Evolutionary conservation across 495 filamentous ascomycete species (phyloP), one percentile per base, ranked within the genome.

Genomic region (Terfezia boudieri): DNA sequence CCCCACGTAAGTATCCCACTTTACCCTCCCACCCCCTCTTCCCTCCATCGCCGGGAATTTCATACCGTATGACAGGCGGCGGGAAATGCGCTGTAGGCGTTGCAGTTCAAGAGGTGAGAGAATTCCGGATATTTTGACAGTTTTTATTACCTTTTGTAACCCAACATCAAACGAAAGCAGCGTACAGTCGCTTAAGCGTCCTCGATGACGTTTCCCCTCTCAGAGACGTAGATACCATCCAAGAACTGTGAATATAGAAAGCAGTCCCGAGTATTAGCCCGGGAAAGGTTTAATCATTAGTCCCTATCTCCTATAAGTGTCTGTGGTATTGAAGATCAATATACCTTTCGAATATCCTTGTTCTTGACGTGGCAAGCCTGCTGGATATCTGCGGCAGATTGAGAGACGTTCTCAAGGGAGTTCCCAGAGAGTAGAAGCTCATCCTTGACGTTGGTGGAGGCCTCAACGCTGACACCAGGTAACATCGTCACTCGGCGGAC

Each of bases 331-430:
- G 17, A 46, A 9, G 4, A 37, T 50, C 32, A 56, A 54, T 73
- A 57, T 62, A 93, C 86, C 85, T 96, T 95, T 74, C 92, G 87
- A 76, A 98, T 96, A 94, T 98, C 90, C 86, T 98, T 98, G 82
- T 98, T 96, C 68, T 84, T 79, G 71, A 95, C 90, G 73, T 82
- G 76, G 83, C 90, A 98, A 73, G 89, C 86, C 73, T 98, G 90
- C 78, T 98, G 90, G 71, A 98, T 95, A 69, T 96, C 90, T 67
- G 90, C 90, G 55, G 90, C 90, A 66, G 80, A 85, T 77, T 98
- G 90, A 64, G 89, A 95, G 56, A 98, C 90, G 69, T 78, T 78
- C 78, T 96, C 89, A 60, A 96, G 75, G 55, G 85, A 92, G 80
- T 96, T 98, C 60, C 90, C 90, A 60, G 67, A 80, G 54, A 98